phyloP scores from a whole-genome alignment of 257 asterid genomes.

The Fraxinus anomala region DNA sequence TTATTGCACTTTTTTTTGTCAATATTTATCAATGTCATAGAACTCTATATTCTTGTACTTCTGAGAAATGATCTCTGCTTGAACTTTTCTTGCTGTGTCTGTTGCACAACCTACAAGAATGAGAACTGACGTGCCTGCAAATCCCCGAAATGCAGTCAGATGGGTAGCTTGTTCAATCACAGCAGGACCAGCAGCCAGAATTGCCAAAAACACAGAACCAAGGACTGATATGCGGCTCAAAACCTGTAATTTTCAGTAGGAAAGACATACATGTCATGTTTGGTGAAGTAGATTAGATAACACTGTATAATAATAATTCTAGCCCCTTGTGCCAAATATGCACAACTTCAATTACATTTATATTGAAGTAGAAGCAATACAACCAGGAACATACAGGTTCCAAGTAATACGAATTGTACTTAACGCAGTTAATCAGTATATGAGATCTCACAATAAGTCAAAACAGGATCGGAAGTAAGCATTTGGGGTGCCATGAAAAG shows the following conservation, averaged over 20 bases:
- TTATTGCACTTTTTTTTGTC: slow-evolving; percentile 5
- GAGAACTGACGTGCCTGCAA: slow-evolving; percentile 94
- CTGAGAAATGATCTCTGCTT: slow-evolving; percentile 93
- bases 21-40: slow-evolving; percentile 67
- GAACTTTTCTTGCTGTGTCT: slow-evolving; percentile 94
- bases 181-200: slow-evolving; percentile 98
- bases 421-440: too few species aligned
- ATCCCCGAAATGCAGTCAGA: slow-evolving; percentile 91
- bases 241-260: slow-evolving; percentile 45
- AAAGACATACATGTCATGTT: background rate
- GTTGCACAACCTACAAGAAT: slow-evolving; percentile 99
- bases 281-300: background rate
- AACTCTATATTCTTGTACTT: slow-evolving; percentile 89
- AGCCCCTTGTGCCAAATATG: too few species aligned
- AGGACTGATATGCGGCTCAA: slow-evolving; percentile 94
- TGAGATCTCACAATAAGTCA: too few species aligned
- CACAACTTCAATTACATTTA: too few species aligned
- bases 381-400: too few species aligned
- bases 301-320: too few species aligned
- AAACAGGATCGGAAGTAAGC: too few species aligned
- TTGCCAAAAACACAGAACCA: slow-evolving; percentile 83
- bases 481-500: too few species aligned
- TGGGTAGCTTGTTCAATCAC: slow-evolving; percentile 91
- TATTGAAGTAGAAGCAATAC: too few species aligned
- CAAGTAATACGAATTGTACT: too few species aligned